phyloP scores from a whole-genome alignment of 1,139 yeast genomes.

The Yamadazyma sp. region DNA sequence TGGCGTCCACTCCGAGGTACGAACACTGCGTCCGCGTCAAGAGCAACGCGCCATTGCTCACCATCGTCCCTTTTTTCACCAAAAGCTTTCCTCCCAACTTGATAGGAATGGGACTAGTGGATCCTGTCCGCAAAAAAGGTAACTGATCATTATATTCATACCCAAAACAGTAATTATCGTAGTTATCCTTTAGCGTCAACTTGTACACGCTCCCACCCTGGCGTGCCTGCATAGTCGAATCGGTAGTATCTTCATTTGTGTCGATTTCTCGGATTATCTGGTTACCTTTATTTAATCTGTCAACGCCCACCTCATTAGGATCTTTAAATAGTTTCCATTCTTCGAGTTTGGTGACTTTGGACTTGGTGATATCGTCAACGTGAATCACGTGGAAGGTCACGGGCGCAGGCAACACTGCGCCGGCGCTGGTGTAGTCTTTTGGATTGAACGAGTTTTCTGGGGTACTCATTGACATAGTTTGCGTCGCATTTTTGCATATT shows the following conservation, averaged over 20 bases:
- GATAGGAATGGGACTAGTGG: slow-evolving; percentile 31
- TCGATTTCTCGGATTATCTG: slow-evolving; percentile 30
- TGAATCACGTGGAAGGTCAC: slow-evolving; percentile 32
- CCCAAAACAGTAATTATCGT: slow-evolving; percentile 36
- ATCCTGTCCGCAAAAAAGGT: slow-evolving; percentile 28
- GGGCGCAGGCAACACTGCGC: slow-evolving; percentile 16
- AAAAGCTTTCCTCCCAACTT: slow-evolving; percentile 40
- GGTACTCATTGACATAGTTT: not conserved
- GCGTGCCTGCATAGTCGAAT: not conserved
- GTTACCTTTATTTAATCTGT: slow-evolving; percentile 23
- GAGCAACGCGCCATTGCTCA: slow-evolving; percentile 36
- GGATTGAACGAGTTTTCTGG: slow-evolving; percentile 16
- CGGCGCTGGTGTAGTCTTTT: slow-evolving; percentile 13
- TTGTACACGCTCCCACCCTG: slow-evolving; percentile 26
- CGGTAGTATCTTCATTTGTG: slow-evolving; percentile 23
- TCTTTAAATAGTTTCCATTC: slow-evolving; percentile 40
- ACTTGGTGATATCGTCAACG: slow-evolving; percentile 35
- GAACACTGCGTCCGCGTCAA: slow-evolving; percentile 30
- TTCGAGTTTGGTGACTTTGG: slow-evolving; percentile 36
- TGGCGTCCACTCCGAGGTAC: slow-evolving; percentile 31
- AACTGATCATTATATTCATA: slow-evolving; percentile 39
- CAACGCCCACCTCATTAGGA: slow-evolving; percentile 43
- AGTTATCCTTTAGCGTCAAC: slow-evolving; percentile 32
- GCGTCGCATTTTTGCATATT: too few relatives aligned
- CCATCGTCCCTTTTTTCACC: slow-evolving; percentile 31